Conservation (phyloP, 2,329 filamentous ascomycete species). For the Herpotrichia juniperi region DNA sequence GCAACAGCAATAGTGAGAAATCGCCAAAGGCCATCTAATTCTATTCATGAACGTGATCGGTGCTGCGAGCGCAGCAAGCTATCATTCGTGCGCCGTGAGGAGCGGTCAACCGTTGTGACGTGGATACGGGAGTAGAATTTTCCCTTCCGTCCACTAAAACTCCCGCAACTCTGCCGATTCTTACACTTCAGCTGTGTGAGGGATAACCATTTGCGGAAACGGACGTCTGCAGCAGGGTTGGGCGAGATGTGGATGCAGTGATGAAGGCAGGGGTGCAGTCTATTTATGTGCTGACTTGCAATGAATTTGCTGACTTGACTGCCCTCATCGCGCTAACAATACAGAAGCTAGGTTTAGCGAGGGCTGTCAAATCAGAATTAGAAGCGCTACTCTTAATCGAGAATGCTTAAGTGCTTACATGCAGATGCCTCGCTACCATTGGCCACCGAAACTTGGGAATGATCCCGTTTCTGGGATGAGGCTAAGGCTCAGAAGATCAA, state of each 20-base stretch:
- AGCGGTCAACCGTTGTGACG: background rate
- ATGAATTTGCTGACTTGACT: slow-evolving; percentile 9
- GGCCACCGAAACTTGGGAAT: background rate
- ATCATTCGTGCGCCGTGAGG: background rate
- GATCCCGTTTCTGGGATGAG: background rate
- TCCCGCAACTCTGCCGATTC: background rate
- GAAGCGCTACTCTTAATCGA: slow-evolving; percentile 5
- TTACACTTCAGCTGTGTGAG: background rate
- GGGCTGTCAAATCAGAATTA: slow-evolving; percentile 6
- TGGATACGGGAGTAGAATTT: background rate
- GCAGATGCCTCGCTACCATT: slow-evolving; percentile 10
- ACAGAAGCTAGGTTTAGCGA: slow-evolving; percentile 11
- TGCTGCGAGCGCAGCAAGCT: background rate
- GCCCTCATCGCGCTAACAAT: background rate
- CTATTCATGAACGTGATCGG: too few relatives aligned
- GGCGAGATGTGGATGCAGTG: too few relatives aligned
- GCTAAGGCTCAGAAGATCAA: background rate
- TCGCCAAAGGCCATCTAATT: background rate
- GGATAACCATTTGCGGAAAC: background rate
- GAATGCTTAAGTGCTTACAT: slow-evolving; percentile 18
- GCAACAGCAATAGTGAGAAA: background rate
- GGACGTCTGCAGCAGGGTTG: background rate
- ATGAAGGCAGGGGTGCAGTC: background rate
- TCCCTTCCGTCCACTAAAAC: background rate
- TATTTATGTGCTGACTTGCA: slow-evolving; percentile 20